Evolutionary conservation across 805 yeast genomes (phyloP).

Genomic region (Kuraishia ogatae): DNA sequence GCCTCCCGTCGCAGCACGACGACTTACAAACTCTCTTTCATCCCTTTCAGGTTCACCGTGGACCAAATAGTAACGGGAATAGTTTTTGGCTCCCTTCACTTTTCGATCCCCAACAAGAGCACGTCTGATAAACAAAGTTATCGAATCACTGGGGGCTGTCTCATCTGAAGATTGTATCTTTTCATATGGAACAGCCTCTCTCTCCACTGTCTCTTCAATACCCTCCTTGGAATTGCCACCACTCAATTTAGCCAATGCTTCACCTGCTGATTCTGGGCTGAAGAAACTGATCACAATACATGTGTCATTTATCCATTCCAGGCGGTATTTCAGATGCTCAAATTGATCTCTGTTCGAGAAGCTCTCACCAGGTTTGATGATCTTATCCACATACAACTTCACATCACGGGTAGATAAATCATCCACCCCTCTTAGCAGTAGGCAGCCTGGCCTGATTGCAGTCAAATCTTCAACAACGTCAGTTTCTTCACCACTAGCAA

Average conservation of each 20-base stretch:
- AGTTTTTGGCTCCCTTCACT: constrained; percentile 44
- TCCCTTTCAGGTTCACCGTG: constrained; percentile 60
- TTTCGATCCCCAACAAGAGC: constrained; percentile 49
- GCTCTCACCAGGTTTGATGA: constrained; percentile 24
- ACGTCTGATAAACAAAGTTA: constrained; percentile 34
- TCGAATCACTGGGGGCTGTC: constrained; percentile 3
- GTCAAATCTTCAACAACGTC: not conserved
- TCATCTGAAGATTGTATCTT: not conserved
- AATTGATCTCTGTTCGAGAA: constrained; percentile 19
- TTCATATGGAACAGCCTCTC: not conserved
- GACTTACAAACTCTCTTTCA: constrained; percentile 17
- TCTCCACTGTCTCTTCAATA: not conserved
- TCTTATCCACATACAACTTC: constrained; percentile 42
- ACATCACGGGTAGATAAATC: constrained; percentile 52
- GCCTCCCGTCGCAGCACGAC: constrained; percentile 4
- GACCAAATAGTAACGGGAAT: constrained; percentile 54
- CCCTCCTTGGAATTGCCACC: not conserved
- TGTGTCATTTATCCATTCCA: constrained; percentile 64
- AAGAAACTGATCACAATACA: constrained; percentile 48
- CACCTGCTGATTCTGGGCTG: constrained; percentile 16
- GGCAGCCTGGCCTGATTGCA: not conserved
- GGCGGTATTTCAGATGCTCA: constrained; percentile 23
- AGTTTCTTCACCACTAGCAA: not conserved
- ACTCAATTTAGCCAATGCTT: constrained; percentile 9
- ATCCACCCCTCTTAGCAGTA: constrained; percentile 48